Evolutionary conservation across 1,139 yeast species (phyloP), one percentile per base, ranked within the genome.

Genomic region (Pichia sp.): DNA sequence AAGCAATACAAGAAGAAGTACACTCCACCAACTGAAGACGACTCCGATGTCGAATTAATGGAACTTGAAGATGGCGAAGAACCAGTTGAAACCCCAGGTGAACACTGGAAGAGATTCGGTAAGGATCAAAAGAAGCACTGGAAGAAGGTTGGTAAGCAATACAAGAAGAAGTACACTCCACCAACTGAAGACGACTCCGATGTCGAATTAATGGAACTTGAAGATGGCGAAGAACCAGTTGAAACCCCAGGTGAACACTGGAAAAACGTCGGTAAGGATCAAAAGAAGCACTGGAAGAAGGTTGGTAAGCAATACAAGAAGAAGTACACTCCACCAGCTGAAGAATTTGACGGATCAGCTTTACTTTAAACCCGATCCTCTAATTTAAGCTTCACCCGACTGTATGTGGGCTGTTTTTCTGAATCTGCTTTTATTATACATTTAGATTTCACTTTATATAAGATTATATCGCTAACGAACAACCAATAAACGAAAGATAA

Each of bases 201-300:
- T 8, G 44, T 33, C n/a, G 41, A 41, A 29, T 31, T 31, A 2
- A 31, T 31, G 33, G 33, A 31, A 31, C 34, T 46, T 33, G 5
- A 42, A 27, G 44, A 3, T 28, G 23, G 23, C 23, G 50, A 38
- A 9, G 49, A 42, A 37, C 45, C 42, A 27, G 37, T 29, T 26
- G 46, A 38, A 27, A 39, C 48, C 27, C 48, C 48, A 27, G 49
- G 50, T 29, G 46, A 47, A 31, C 33, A 31, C 33, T 31, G 10
- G 33, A 31, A 8, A 2, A 31, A 2, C 1, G 2, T 31, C 10
- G 55, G 55, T 28, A 51, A 54, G 44, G 54, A 53, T 10, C 51
- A 53, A 39, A 54, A 49, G 42, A 57, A 56, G 43, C 39, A 55
- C 52, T 55, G 59, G 58, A 56, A 56, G 51, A 54, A 56, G 38